Base-by-base conservation (phyloP, 2,329 filamentous ascomycete genomes). In the Penicillium digitatum region DNA sequence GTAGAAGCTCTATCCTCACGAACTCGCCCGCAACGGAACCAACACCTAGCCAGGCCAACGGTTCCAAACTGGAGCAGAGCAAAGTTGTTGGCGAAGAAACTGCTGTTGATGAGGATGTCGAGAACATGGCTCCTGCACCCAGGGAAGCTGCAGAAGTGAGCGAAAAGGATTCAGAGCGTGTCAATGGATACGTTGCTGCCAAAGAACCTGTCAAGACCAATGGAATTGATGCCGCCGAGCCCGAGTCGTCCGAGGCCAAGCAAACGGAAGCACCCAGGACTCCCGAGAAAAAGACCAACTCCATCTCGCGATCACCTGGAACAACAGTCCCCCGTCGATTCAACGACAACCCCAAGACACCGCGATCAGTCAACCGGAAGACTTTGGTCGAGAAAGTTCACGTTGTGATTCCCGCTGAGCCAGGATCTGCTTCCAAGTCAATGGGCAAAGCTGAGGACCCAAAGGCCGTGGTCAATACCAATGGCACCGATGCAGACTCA, bases 1-100 rank as follows among this genome's bases (percentile, higher is more conserved):
- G 72, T 9, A 69, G 74, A 7, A 75, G 73, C 50, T 68, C 70
- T 16, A 67, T 62, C 31, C 50, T 67, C 42, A 62, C 62, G 37
- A 71, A 69, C 18, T 70, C 68, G 1, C 67, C 69, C 29, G 62
- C 62, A 32, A 58, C 62, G 7, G 67, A 69, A n/a, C 60, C 63
- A 8, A 52, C 60, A 18, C 60, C 59, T 12, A 54, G 42, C 3
- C 60, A 68, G 11, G 57, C 48, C 6, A 70, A 71, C 52, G 67
- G 65, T 2, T 16, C 68, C 31, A 66, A 63, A 24, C 26, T 18
- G 14, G 54, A 59, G 14, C 43, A 44, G 31, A 43, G 24, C 10
- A 52, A 53, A 26, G 31, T 35, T 38, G 46, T 24, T 1, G 60
- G 62, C 4, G 60, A 59, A 34, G 57, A 60, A 42, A 56, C 54